Conservation (phyloP, 1,139 yeast species). For the Scheffersomyces cryptocercus region DNA sequence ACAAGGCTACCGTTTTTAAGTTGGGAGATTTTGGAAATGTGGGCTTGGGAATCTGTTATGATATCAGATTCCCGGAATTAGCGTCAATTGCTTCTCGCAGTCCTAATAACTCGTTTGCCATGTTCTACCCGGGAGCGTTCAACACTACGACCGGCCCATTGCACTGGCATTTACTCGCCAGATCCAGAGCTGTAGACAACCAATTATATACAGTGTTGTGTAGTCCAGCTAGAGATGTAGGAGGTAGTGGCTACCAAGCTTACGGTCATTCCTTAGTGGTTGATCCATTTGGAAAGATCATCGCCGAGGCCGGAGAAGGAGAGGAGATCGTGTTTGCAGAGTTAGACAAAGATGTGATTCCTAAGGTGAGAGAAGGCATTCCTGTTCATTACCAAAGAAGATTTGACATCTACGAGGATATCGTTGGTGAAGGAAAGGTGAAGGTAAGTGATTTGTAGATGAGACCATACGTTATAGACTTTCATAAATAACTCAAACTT, state of each 20-base stretch:
- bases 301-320: conserved; percentile 82
- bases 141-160: conserved; percentile 94
- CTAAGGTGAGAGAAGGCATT: conserved; percentile 64
- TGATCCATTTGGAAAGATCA: conserved; percentile 79
- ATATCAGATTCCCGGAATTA: conserved; percentile 87
- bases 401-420: conserved; percentile 80
- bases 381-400: conserved; percentile 83
- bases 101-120: conserved; percentile 73
- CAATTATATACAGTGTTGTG: conserved; percentile 78
- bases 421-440: conserved; percentile 44
- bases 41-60: conserved; percentile 92
- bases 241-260: conserved; percentile 74
- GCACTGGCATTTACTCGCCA: conserved; percentile 88
- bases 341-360: conserved; percentile 64
- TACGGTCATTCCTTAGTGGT: conserved; percentile 89
- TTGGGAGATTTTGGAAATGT: conserved; percentile 71
- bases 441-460: conserved; percentile 38
- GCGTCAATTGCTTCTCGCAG: conserved; percentile 77
- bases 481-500: too few relatives aligned
- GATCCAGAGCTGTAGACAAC: conserved; percentile 88
- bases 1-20: conserved; percentile 73
- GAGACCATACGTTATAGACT: too few relatives aligned
- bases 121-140: conserved; percentile 95
- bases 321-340: conserved; percentile 83
- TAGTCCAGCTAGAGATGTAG: conserved; percentile 84